phyloP scores from a whole-genome alignment of 352 stramenopile genomes.

The Pythium vanterpoolii region DNA sequence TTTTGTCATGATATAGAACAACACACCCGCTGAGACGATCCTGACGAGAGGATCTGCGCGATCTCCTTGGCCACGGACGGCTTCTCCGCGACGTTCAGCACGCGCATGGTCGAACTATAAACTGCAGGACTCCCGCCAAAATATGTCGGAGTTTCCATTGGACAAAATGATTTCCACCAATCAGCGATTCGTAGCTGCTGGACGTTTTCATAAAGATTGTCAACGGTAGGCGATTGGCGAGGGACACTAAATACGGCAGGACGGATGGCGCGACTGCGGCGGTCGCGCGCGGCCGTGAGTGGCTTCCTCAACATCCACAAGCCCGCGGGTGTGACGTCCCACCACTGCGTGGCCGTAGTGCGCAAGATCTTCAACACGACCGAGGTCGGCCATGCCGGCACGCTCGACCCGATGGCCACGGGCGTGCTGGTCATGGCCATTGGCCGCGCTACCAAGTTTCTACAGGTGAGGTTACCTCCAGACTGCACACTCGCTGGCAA shows the following conservation, averaged over 20 bases:
- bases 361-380: constrained; percentile 71
- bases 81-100: constrained; percentile 99
- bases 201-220: not conserved
- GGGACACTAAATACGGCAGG: not conserved
- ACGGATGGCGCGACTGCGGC: constrained; percentile 22
- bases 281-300: constrained; percentile 26
- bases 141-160: constrained; percentile 14
- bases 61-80: constrained; percentile 98
- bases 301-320: constrained; percentile 86
- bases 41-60: constrained; percentile 89
- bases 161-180: constrained; percentile 21
- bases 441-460: constrained; percentile 77
- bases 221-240: constrained; percentile 4
- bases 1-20: not conserved
- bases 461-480: constrained; percentile 37
- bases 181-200: constrained; percentile 1
- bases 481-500: not conserved
- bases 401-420: constrained; percentile 87
- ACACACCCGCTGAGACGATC: constrained; percentile 56
- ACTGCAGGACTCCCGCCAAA: constrained; percentile 20
- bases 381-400: constrained; percentile 78
- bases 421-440: constrained; percentile 81
- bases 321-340: constrained; percentile 69
- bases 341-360: constrained; percentile 66
- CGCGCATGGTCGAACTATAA: constrained; percentile 44